Percentiles rank a stretch among this genome's conserved stretches.
Evolutionary conservation across 2,329 filamentous ascomycete genomes (phyloP).

Genomic region (Verticillium zaregamsianum): DNA sequence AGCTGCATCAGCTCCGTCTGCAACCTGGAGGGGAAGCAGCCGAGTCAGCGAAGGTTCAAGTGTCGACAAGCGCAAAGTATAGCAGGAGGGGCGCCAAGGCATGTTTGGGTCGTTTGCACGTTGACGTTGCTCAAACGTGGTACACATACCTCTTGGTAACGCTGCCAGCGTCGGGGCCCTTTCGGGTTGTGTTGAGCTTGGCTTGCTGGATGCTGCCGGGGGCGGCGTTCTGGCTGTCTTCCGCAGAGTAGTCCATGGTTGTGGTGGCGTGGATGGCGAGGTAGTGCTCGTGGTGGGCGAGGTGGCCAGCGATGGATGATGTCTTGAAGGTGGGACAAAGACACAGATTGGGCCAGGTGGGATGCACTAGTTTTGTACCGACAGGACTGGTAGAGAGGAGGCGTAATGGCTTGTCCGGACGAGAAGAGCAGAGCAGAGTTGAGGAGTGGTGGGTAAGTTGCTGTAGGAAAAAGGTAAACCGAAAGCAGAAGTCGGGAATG

Average conservation of each 20-base stretch:
- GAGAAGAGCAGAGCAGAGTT: neutral
- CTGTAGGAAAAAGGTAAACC: neutral
- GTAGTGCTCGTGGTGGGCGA: neutral
- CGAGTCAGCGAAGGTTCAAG: conserved; percentile 2
- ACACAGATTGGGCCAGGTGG: neutral
- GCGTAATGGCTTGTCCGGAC: neutral
- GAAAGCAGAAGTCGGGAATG: neutral
- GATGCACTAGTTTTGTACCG: neutral
- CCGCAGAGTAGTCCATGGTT: conserved; percentile 40
- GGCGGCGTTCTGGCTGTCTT: conserved; percentile 62
- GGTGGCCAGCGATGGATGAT: neutral
- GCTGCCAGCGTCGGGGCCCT: conserved; percentile 63
- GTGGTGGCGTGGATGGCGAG: neutral
- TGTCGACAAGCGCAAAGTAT: neutral
- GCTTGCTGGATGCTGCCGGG: conserved; percentile 57
- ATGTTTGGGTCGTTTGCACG: neutral
- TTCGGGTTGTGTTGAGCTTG: conserved; percentile 56
- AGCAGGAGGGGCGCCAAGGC: neutral
- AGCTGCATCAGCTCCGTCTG: conserved; percentile 98
- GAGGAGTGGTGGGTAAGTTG: neutral
- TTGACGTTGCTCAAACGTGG: no score
- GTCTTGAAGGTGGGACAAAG: neutral
- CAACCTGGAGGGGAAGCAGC: conserved; percentile 52
- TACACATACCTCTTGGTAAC: conserved; percentile 71
- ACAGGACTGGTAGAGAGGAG: neutral